A percentile compares a stretch with the other conserved stretches of the same genome.
phyloP scores from a whole-genome alignment of 345 rosid genomes.

The Isatis tinctoria region DNA sequence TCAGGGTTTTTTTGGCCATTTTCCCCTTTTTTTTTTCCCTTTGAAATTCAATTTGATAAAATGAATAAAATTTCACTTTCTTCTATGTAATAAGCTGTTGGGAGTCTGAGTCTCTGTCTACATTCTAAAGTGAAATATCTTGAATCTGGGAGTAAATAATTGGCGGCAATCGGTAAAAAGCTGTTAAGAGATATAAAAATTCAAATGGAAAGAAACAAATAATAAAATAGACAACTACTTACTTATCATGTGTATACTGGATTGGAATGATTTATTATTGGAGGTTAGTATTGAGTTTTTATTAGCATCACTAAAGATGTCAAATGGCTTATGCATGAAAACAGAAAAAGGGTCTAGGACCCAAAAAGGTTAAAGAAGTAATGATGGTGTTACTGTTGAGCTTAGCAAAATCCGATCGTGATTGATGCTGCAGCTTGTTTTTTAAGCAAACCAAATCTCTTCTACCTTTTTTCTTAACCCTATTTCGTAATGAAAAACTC shows the following conservation, averaged over 20 bases:
- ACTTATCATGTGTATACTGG: background rate
- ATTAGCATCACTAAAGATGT: background rate
- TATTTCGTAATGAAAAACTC: background rate
- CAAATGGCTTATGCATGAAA: conserved; percentile 4
- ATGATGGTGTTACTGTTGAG: conserved; percentile 18
- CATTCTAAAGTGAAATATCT: background rate
- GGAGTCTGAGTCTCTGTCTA: background rate
- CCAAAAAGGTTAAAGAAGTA: background rate
- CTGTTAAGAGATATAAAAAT: background rate
- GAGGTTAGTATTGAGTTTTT: background rate
- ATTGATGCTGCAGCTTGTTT: conserved; percentile 16
- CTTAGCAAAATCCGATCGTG: conserved; percentile 13
- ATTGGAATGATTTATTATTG: background rate
- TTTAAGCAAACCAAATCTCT: conserved; percentile 17
- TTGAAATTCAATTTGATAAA: background rate
- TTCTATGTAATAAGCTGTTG: conserved; percentile 2
- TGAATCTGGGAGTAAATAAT: conserved; percentile 9
- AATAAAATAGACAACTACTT: background rate
- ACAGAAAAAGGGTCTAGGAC: background rate
- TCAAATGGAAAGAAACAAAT: background rate
- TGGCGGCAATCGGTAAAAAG: conserved; percentile 6
- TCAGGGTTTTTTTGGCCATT: too few relatives aligned
- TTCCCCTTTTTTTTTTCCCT: background rate
- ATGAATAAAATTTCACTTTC: conserved; percentile 1
- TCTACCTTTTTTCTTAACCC: background rate